These are phyloP conservation scores for Macrotyloma uniflorum DNA, from an alignment of 306 rosid species.

Conservation along the genomic window DNA sequence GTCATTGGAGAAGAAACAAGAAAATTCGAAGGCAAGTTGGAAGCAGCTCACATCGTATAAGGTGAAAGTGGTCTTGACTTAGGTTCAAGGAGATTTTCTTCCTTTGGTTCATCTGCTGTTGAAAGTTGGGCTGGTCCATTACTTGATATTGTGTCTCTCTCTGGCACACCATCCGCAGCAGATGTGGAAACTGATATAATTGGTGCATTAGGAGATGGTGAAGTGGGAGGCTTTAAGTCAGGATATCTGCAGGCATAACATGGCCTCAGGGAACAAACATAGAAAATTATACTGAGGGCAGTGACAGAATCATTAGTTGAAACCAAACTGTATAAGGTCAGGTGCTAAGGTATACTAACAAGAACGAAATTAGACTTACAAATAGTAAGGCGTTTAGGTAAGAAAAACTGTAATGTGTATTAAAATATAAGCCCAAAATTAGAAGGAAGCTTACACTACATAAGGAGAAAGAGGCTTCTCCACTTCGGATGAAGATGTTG, in stretches of 20 bases:
- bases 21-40: neutral
- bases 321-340: neutral
- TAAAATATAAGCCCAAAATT: neutral
- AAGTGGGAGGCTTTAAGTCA: conserved; percentile 80
- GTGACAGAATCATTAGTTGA: neutral
- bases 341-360: neutral
- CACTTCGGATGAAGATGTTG: conserved; percentile 39
- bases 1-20: neutral
- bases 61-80: conserved; percentile 75
- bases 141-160: conserved; percentile 27
- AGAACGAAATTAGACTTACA: conserved; percentile 43
- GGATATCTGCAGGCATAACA: conserved; percentile 55
- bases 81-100: conserved; percentile 44
- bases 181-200: conserved; percentile 41
- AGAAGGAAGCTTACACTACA: conserved; percentile 51
- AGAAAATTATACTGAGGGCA: conserved; percentile 8
- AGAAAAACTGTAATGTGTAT: neutral
- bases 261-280: conserved; percentile 2
- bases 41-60: conserved; percentile 64
- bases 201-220: conserved; percentile 79
- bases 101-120: conserved; percentile 39
- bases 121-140: conserved; percentile 53
- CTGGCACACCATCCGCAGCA: conserved; percentile 26
- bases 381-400: conserved; percentile 47
- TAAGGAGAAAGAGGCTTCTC: conserved; percentile 61